Evolutionary conservation across 2,329 filamentous ascomycete species (phyloP), one percentile per base, ranked within the genome.

Genomic region (Fusarium transvaalense): DNA sequence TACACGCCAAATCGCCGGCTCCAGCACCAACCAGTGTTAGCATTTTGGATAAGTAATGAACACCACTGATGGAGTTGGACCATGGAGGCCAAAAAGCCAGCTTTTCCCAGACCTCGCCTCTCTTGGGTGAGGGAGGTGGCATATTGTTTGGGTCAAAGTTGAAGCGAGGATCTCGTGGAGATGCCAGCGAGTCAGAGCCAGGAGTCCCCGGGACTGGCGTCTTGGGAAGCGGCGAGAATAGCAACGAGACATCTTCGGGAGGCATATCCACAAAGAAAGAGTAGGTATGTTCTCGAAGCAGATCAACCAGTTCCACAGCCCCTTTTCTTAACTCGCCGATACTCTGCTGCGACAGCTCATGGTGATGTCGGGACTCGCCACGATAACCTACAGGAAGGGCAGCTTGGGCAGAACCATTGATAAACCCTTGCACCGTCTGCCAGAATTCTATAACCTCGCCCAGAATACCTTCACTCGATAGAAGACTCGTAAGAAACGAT

Each of bases 51-150:
- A 99, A 85, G 75, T 97, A 97, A 77, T 97, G 89, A 3, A 95
- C 92, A n/a, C 92, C 95, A 61, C 94, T 97, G 25, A 98, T 82
- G 0, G 94, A 94, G 76, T 97, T 98, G 3, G 94, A 92, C 81
- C 92, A 91, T 0, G 95, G 96, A 6, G 95, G 94, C 94, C 95
- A 98, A 79, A 98, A 99, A 0, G 94, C 95, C 78, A 96, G 89
- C 81, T 95, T 91, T 76, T 98, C 96, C 93, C 94, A 98, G 0
- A 90, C 82, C 72, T 97, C 93, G 8, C 94, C 95, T 43, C 87
- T 88, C 71, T 86, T 92, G 0, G 93, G 92, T 0, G 92, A 93
- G 2, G 91, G 89, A 13, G 90, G 89, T 2, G 93, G 94, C 4
- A 92, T 82, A 66, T 92, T 94, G 75, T 87, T 91, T 0, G 88